A percentile compares a stretch with the other conserved stretches of the same genome.
Conservation (phyloP, 768 basidiomycete species). For the Lenzites betulinus region DNA sequence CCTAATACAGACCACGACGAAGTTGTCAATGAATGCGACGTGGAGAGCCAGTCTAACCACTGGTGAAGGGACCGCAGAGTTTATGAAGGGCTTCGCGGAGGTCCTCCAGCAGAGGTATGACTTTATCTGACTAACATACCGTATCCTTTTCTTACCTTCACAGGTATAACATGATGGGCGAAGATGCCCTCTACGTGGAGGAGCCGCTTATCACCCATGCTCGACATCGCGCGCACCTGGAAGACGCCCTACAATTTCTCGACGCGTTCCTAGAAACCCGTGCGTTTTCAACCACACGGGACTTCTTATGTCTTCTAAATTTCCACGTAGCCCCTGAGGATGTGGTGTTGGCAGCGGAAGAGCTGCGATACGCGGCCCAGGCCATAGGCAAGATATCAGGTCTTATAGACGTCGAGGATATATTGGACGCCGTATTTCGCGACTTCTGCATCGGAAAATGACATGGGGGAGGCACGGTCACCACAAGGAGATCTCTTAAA, state of each 20-base stretch:
- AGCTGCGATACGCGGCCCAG: constrained; percentile 81
- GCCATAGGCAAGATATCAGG: constrained; percentile 88
- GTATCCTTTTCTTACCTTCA: neutral
- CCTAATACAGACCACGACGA: constrained; percentile 34
- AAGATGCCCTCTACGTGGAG: constrained; percentile 17
- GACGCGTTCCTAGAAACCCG: constrained; percentile 58
- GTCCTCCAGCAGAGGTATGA: constrained; percentile 53
- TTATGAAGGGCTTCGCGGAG: constrained; percentile 58
- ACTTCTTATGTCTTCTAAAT: no score
- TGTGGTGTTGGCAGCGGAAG: constrained; percentile 82
- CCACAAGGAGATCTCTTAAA: no score
- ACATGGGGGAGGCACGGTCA: no score
- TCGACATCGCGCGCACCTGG: constrained; percentile 77
- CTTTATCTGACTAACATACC: neutral
- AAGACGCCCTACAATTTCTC: constrained; percentile 61
- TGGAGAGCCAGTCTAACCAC: constrained; percentile 70
- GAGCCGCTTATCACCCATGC: constrained; percentile 75
- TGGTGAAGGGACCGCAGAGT: constrained; percentile 55
- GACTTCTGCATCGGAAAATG: constrained; percentile 92
- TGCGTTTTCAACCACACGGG: constrained; percentile 25
- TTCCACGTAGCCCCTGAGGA: constrained; percentile 55
- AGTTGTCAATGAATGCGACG: constrained; percentile 13
- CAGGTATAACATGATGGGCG: constrained; percentile 18
- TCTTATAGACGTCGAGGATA: constrained; percentile 77
- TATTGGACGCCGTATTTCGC: constrained; percentile 78